These are phyloP conservation scores for Chalciporus sp. DNA, from an alignment of 1,284 basidiomycete species.

Conservation along the genomic window DNA sequence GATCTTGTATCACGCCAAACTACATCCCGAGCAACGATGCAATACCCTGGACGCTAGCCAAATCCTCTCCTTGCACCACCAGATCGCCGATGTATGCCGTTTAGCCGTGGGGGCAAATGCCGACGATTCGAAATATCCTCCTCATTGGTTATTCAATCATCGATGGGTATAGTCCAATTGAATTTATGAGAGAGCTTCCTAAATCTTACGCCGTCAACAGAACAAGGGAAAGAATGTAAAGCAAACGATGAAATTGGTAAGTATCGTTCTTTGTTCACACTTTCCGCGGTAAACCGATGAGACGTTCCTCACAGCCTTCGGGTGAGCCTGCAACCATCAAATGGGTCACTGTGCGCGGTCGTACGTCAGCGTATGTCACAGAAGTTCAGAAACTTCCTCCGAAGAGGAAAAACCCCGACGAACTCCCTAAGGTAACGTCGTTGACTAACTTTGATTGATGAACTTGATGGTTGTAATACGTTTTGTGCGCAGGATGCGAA, in stretches of 20 bases:
- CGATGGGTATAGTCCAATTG: slow-evolving; percentile 56
- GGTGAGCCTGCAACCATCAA: slow-evolving; percentile 74
- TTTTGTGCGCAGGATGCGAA: not conserved
- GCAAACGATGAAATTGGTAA: slow-evolving; percentile 54
- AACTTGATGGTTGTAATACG: not conserved
- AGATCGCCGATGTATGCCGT: slow-evolving; percentile 60
- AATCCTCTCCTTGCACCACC: slow-evolving; percentile 54
- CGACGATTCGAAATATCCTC: slow-evolving; percentile 71
- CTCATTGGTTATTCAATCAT: slow-evolving; percentile 71
- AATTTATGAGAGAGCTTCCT: slow-evolving; percentile 5
- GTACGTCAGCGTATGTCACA: slow-evolving; percentile 75
- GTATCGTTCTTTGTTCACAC: slow-evolving; percentile 21
- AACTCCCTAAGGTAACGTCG: slow-evolving; percentile 10
- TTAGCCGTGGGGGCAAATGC: slow-evolving; percentile 75
- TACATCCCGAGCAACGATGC: slow-evolving; percentile 77
- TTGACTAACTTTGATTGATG: not conserved
- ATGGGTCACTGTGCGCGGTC: slow-evolving; percentile 79
- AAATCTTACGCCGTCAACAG: slow-evolving; percentile 39
- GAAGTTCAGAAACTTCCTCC: slow-evolving; percentile 60
- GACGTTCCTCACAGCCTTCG: slow-evolving; percentile 50
- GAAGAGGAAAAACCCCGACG: slow-evolving; percentile 4
- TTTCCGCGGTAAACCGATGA: slow-evolving; percentile 5
- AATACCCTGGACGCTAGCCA: slow-evolving; percentile 57
- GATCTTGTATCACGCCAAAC: slow-evolving; percentile 75
- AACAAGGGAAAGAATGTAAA: slow-evolving; percentile 71